Evolutionary conservation across 2,329 filamentous ascomycete genomes (phyloP).

Genomic region (Aspergillus luchuensis): DNA sequence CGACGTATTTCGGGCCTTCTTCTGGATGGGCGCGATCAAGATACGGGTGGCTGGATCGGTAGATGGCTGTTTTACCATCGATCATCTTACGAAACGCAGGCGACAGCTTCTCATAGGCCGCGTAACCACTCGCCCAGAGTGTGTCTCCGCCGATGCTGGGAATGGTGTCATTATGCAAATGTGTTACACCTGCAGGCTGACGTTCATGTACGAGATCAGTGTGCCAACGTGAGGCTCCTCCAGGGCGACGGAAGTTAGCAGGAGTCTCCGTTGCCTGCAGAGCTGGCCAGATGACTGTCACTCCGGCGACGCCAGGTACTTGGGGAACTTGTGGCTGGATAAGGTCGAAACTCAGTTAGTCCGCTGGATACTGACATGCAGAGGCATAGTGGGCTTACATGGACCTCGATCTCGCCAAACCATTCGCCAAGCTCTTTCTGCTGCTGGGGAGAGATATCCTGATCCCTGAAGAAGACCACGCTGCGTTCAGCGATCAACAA

Average conservation of each 20-base stretch:
- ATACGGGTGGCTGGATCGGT: constrained; percentile 66
- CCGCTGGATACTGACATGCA: not conserved
- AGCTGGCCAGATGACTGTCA: constrained; percentile 70
- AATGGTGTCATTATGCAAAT: constrained; percentile 69
- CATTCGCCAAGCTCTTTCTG: constrained; percentile 65
- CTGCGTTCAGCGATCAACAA: constrained; percentile 64
- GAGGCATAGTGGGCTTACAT: constrained; percentile 51
- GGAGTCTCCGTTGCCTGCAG: constrained; percentile 63
- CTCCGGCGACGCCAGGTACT: constrained; percentile 66
- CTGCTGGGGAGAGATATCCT: constrained; percentile 62
- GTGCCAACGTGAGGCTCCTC: constrained; percentile 70
- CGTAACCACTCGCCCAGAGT: constrained; percentile 70
- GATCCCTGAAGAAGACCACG: constrained; percentile 68
- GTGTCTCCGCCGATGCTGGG: constrained; percentile 69
- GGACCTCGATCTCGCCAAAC: constrained; percentile 68
- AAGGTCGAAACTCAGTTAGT: not conserved
- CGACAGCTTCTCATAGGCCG: constrained; percentile 72
- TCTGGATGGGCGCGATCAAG: constrained; percentile 64
- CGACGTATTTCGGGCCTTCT: constrained; percentile 65
- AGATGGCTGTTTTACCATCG: constrained; percentile 67
- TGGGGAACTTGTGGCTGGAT: constrained; percentile 68
- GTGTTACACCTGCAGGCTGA: constrained; percentile 70
- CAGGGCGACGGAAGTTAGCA: constrained; percentile 66
- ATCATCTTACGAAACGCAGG: constrained; percentile 70
- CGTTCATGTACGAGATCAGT: constrained; percentile 70